Evolutionary conservation across 805 yeast species (phyloP).

Genomic region (Candida nemodendra): DNA sequence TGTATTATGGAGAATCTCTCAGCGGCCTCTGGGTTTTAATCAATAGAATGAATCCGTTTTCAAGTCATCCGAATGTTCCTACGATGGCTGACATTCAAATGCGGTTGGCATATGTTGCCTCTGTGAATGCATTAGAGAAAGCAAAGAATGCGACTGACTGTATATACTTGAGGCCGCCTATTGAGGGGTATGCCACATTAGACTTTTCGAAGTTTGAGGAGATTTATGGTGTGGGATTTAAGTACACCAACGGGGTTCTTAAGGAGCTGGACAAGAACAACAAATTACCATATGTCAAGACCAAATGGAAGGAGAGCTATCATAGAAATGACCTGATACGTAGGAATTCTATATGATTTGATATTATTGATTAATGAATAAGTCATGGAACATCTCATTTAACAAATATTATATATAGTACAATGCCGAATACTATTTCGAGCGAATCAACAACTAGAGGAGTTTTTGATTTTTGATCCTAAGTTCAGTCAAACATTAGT

Average conservation of each 20-base stretch:
- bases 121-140: slow-evolving; percentile 86
- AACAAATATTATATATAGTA: background rate
- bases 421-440: too few relatives aligned
- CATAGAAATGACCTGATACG: slow-evolving; percentile 39
- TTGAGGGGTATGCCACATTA: slow-evolving; percentile 85
- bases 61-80: slow-evolving; percentile 84
- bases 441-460: too few relatives aligned
- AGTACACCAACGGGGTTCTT: slow-evolving; percentile 63
- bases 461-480: too few relatives aligned
- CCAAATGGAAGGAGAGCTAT: slow-evolving; percentile 35
- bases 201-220: slow-evolving; percentile 93
- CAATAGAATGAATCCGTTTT: slow-evolving; percentile 88
- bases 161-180: slow-evolving; percentile 87
- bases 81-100: slow-evolving; percentile 93
- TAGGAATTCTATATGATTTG: slow-evolving; percentile 58
- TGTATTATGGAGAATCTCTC: slow-evolving; percentile 88
- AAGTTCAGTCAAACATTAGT: slow-evolving; percentile 25
- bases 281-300: slow-evolving; percentile 63
- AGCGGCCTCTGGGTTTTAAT: slow-evolving; percentile 90
- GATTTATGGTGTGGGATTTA: slow-evolving; percentile 75
- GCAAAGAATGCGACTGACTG: slow-evolving; percentile 87
- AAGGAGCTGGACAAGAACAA: slow-evolving; percentile 50
- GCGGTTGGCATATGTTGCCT: slow-evolving; percentile 89
- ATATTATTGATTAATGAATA: background rate
- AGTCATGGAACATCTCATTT: background rate